A percentile compares a stretch with the other conserved stretches of the same genome.
Conservation (phyloP, 2,329 filamentous ascomycete species). For the Colletotrichum gigasporum region DNA sequence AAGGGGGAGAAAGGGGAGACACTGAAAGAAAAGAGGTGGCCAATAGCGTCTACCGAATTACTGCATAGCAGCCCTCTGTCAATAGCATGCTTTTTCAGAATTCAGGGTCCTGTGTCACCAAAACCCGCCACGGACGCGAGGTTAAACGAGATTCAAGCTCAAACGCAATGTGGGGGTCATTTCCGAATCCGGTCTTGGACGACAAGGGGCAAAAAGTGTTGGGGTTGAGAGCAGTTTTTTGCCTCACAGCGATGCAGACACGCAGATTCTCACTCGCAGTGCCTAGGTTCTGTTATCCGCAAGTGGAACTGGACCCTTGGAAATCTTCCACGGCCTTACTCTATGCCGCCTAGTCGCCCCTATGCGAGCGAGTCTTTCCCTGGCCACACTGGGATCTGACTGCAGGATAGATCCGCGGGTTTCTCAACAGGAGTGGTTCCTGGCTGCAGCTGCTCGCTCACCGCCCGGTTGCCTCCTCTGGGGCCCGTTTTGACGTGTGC, state of each 20-base stretch:
- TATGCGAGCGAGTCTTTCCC: constrained; percentile 21
- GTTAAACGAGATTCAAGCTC: constrained; percentile 22
- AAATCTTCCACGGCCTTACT: neutral
- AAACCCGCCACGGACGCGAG: neutral
- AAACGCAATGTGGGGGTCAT: constrained; percentile 22
- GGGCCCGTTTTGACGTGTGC: no score
- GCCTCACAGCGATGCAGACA: no score
- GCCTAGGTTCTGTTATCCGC: constrained; percentile 2
- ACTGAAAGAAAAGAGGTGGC: no score
- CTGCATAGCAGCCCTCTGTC: constrained; percentile 1
- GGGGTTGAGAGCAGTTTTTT: constrained; percentile 17
- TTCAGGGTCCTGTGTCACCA: constrained; percentile 15
- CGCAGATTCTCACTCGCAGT: no score
- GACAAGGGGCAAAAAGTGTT: constrained; percentile 29
- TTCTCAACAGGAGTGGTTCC: constrained; percentile 20
- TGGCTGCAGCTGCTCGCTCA: neutral
- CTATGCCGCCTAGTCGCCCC: neutral
- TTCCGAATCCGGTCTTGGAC: constrained; percentile 1
- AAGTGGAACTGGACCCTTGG: constrained; percentile 25
- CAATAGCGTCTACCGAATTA: constrained; percentile 4
- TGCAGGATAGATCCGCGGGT: constrained; percentile 10
- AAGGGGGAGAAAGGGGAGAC: neutral
- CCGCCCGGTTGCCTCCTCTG: constrained; percentile 27
- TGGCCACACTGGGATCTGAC: neutral
- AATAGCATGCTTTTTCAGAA: neutral